These are phyloP conservation scores for Guillardia theta DNA, from an alignment of 78 protist genomes.

Conservation along the genomic window DNA sequence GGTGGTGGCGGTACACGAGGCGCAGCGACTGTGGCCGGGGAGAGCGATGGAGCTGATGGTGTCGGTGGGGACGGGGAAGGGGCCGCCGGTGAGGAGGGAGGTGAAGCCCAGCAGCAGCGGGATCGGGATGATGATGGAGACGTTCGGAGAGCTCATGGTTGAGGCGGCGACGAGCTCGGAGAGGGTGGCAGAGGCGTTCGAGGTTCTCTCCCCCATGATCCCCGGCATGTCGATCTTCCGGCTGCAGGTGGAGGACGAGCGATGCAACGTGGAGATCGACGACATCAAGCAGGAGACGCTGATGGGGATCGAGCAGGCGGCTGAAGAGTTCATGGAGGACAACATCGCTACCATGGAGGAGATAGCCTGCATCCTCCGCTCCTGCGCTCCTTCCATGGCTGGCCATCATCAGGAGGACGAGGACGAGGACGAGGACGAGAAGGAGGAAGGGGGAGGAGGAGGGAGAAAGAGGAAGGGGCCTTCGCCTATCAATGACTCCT, in stretches of 20 bases:
- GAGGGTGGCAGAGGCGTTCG: not conserved
- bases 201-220: not conserved
- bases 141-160: not conserved
- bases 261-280: conserved; percentile 19
- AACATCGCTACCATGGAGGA: not conserved
- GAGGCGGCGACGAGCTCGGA: not conserved
- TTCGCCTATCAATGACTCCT: no score
- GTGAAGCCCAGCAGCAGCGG: not conserved
- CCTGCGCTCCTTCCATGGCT: not conserved
- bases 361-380: not conserved
- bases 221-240: conserved; percentile 7
- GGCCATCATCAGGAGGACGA: not conserved
- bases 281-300: not conserved
- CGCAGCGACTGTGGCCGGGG: conserved; percentile 15
- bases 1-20: conserved; percentile 15
- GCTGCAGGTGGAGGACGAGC: conserved; percentile 27
- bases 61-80: conserved; percentile 1
- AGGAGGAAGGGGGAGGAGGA: not conserved
- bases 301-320: not conserved
- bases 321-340: not conserved
- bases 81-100: not conserved
- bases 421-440: not conserved
- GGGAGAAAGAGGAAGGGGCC: not conserved
- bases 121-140: not conserved
- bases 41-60: not conserved